Conservation (phyloP, 78 protist genomes). For the Chrysochromulina parva region DNA sequence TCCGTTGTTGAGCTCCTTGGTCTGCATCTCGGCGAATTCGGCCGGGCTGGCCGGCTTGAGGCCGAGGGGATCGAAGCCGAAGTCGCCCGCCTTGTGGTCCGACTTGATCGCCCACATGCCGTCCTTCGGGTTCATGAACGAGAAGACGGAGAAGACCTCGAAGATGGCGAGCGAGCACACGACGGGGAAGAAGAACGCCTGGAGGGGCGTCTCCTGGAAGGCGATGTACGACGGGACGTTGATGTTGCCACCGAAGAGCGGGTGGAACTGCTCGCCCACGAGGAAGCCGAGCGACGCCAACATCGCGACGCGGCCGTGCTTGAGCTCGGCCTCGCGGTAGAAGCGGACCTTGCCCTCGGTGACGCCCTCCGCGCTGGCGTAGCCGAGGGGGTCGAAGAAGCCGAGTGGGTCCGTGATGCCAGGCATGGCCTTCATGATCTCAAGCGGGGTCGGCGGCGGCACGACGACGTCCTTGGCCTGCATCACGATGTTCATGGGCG, state of each 20-base stretch:
- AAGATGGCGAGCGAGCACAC: not conserved
- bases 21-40: not conserved
- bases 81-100: not conserved
- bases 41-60: not conserved
- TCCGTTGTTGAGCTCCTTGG: not conserved
- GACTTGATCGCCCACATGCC: not conserved
- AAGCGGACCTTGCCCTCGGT: not conserved
- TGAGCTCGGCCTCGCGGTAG: constrained; percentile 28
- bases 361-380: not conserved
- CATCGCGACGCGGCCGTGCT: constrained; percentile 42
- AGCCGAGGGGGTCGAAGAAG: not conserved
- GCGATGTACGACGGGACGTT: not conserved
- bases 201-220: constrained; percentile 16
- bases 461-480: too few relatives aligned
- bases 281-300: constrained; percentile 35
- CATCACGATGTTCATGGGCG: too few relatives aligned
- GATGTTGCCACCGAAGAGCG: constrained; percentile 40
- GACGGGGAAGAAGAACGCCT: not conserved
- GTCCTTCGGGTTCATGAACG: not conserved
- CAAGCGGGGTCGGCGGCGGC: too few relatives aligned
- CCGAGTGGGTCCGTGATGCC: not conserved
- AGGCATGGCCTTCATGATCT: not conserved
- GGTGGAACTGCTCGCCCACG: constrained; percentile 36
- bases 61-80: not conserved
- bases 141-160: not conserved